Evolutionary conservation across 805 yeast genomes (phyloP), one percentile per base, ranked within the genome.

Genomic region (Starmerella scarabaei): DNA sequence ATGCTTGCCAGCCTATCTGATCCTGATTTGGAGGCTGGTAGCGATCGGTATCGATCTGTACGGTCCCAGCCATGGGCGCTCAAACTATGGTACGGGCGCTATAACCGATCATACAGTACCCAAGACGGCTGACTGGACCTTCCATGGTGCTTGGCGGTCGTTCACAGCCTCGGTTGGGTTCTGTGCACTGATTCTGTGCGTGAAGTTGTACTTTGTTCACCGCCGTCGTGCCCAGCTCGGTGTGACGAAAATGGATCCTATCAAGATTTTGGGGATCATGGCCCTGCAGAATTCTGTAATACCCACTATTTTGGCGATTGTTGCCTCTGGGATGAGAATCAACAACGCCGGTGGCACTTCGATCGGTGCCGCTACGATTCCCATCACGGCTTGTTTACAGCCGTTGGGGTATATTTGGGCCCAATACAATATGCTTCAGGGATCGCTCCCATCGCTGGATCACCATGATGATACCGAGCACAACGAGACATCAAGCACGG

Each of bases 211-310:
- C 20, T 40, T 71, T 34, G 94, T 94, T 0, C 70, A 83, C 20
- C 67, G 75, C 42, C 69, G 83, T 4, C 71, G 98, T 58, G 67
- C 84, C 39, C 71, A 63, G 45, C 57, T 86, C 36, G 98, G 98
- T 0, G 63, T 84, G 43, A 74, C 69, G 53, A 94, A 83, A 55
- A 83, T 86, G 53, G 86, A 79, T 46, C 75, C 81, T 20, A 73
- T 81, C 56, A 94, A 84, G 56, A 73, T 85, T 27, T 60, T 91
- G 33, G 61, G 83, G 43, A 78, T 86, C 40, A 82, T 82, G 88
- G 64, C 83, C 0, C 61, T 74, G 12, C 97, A 91, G 58, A 76
- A 94, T 0, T 71, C 86, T 68, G 57, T 85, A 8, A 62, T 83
- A 16, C 96, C 97, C 3, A 72, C 91, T 0, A 58, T 77, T 9